Evolutionary conservation across 305 asterid species (phyloP), one percentile per base, ranked within the genome.

Genomic region (Fraxinus paxiana): DNA sequence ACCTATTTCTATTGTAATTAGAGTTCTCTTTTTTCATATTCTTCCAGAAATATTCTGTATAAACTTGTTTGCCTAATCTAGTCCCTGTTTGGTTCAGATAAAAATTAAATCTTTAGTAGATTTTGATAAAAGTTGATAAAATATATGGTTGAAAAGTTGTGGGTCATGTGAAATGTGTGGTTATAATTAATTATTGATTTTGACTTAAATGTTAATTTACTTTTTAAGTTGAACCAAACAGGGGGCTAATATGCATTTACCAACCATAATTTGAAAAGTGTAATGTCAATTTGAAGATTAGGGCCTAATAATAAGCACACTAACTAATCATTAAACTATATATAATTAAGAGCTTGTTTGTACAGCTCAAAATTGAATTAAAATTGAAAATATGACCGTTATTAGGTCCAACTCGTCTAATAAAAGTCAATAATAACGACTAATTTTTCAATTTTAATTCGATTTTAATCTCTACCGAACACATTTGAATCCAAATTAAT

Each of bases 11-110:
- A 15, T 67, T 82, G 18, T 69, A 73, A 41, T 76, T 76, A 8
- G 22, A 61, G 56, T 75, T 22, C 26, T 70, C 79, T 48, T 76
- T 26, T 67, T 72, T 74, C 1, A 3, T 24, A 22, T 77, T 63
- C 31, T n/a, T 56, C 71, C 31, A 80, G 79, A 61, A 65, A 2
- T 84, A 81, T 76, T 41, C 20, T 76, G 84, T 79, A 69, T 73
- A 73, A 75, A 56, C 81, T 54, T 84, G 84, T 76, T 72, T 71
- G 59, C 31, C 67, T 76, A 73, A 71, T 70, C 33, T 51, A 75
- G 17, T 12, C 17, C 54, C n/a, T 1, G 0, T 12, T 43, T 43
- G 1, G 0, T 41, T 41, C 3, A 41, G n/a, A 43, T 43, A 43
- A 43, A 43, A 43, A 43, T 43, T 12, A 12, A 43, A 43, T 10